These are phyloP conservation scores for Zymoseptoria crescenta DNA, from an alignment of 2,329 filamentous ascomycete species.

Conservation along the genomic window DNA sequence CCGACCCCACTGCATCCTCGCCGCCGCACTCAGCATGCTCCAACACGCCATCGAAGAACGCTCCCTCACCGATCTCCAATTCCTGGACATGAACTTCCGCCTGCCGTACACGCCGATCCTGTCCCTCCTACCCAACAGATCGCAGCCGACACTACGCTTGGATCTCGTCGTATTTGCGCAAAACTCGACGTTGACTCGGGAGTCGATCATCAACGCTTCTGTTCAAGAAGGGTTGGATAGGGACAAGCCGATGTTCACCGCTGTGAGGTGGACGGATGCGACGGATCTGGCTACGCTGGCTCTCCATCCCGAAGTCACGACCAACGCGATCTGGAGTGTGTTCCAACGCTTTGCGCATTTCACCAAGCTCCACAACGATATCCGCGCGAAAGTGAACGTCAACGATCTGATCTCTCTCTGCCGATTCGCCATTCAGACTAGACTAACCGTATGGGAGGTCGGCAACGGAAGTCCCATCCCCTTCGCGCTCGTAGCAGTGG, in stretches of 20 bases:
- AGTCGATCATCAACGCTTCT: background rate
- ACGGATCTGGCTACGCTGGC: background rate
- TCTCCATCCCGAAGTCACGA: background rate
- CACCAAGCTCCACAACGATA: background rate
- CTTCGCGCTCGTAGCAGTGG: background rate
- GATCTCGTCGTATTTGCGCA: background rate
- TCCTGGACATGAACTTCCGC: background rate
- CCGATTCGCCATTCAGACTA: background rate
- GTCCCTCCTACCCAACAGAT: background rate
- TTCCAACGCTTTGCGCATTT: background rate
- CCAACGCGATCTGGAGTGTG: background rate
- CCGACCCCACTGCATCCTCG: background rate
- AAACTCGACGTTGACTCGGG: background rate
- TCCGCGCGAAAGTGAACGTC: background rate
- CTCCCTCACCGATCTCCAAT: background rate
- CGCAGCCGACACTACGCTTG: background rate
- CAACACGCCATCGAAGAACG: constrained; percentile 1
- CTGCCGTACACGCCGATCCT: background rate
- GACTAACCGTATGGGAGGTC: background rate
- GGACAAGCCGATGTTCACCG: background rate
- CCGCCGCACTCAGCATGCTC: background rate
- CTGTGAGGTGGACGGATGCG: background rate
- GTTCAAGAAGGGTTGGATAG: background rate
- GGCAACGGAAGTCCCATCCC: background rate
- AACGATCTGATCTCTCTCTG: background rate